These are phyloP conservation scores for Xylaria curta DNA, from an alignment of 495 filamentous ascomycete species.

Conservation along the genomic window DNA sequence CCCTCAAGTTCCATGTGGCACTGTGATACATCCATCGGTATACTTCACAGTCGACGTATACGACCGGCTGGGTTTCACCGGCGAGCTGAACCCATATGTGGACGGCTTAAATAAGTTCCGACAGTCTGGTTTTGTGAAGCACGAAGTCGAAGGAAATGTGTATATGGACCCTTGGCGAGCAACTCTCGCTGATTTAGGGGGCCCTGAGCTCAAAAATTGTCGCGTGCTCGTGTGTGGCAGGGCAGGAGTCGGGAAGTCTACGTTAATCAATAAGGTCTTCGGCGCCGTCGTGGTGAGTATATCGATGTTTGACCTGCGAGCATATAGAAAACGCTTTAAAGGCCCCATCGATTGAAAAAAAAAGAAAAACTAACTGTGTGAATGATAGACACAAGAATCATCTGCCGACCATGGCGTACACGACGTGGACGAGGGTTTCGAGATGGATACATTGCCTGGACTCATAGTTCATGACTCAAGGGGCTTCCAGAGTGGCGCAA, in stretches of 20 bases:
- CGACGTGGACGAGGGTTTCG: constrained; percentile 29
- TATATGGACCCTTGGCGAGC: constrained; percentile 28
- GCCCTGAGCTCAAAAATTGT: constrained; percentile 33
- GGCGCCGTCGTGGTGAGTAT: constrained; percentile 29
- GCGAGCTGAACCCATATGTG: constrained; percentile 23
- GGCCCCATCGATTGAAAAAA: too few relatives aligned
- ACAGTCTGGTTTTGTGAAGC: constrained; percentile 18
- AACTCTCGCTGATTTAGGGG: constrained; percentile 20
- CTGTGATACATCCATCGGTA: constrained; percentile 45
- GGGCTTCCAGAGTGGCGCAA: constrained; percentile 28
- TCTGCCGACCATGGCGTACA: constrained; percentile 24
- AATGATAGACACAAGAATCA: constrained; percentile 25
- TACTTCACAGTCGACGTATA: constrained; percentile 39
- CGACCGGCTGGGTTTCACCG: constrained; percentile 21
- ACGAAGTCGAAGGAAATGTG: constrained; percentile 27
- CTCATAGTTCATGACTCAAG: constrained; percentile 28
- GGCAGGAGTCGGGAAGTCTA: constrained; percentile 47
- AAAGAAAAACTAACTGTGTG: constrained; percentile 2
- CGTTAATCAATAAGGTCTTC: constrained; percentile 46
- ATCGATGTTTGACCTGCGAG: not conserved
- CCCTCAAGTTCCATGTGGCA: constrained; percentile 35
- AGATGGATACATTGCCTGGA: constrained; percentile 28
- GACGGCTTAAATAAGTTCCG: constrained; percentile 25
- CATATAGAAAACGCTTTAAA: not conserved
- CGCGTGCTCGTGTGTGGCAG: constrained; percentile 45